These are phyloP conservation scores for Spathaspora girioi DNA, from an alignment of 805 yeast genomes.

Conservation along the genomic window DNA sequence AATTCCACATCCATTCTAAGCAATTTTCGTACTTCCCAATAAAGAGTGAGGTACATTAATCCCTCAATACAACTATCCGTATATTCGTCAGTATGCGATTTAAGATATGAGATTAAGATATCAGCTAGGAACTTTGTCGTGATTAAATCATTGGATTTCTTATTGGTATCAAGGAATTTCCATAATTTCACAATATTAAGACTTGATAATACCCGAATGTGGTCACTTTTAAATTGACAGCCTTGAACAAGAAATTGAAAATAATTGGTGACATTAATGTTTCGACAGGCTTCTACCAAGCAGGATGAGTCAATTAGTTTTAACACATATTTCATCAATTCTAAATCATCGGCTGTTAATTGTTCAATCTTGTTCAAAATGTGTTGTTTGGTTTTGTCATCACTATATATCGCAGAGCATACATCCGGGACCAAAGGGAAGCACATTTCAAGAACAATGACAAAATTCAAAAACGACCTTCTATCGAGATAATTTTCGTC, in stretches of 20 bases:
- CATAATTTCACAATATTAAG: constrained; percentile 55
- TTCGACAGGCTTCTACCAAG: constrained; percentile 47
- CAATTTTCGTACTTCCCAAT: constrained; percentile 23
- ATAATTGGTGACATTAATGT: constrained; percentile 44
- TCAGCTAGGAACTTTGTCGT: constrained; percentile 9
- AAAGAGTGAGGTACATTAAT: constrained; percentile 46
- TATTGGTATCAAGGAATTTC: constrained; percentile 38
- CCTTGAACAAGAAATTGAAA: constrained; percentile 37
- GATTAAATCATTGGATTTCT: constrained; percentile 6
- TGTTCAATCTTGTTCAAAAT: constrained; percentile 7
- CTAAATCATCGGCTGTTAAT: neutral
- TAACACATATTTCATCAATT: constrained; percentile 12
- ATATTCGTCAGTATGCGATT: constrained; percentile 3
- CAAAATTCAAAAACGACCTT: constrained; percentile 16
- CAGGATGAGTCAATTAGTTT: constrained; percentile 36
- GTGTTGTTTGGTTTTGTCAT: constrained; percentile 13
- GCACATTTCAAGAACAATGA: constrained; percentile 17
- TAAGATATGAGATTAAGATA: constrained; percentile 9
- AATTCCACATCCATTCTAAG: constrained; percentile 33
- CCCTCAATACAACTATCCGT: constrained; percentile 38
- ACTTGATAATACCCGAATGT: constrained; percentile 34
- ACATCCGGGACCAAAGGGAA: constrained; percentile 27
- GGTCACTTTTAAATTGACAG: constrained; percentile 12
- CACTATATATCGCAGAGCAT: constrained; percentile 17
- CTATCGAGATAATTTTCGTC: constrained; percentile 9